Conservation (phyloP, 139 green algal species). For the Closterium sp. region DNA sequence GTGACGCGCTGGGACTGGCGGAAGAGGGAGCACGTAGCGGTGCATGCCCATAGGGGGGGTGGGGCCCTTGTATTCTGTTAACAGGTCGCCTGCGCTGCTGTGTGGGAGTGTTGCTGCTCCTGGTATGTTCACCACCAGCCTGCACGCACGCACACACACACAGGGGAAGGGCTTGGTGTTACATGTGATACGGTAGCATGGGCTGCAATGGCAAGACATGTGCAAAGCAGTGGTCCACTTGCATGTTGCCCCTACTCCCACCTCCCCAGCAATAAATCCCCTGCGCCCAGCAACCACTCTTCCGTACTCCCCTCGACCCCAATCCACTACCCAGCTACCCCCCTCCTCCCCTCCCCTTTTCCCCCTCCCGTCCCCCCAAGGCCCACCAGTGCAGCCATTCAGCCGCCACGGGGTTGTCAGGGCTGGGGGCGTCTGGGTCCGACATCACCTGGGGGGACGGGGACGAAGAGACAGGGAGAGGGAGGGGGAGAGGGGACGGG, state of each 20-base stretch:
- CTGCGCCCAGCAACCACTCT: too few species aligned
- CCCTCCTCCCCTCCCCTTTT: too few species aligned
- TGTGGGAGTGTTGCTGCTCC: not conserved
- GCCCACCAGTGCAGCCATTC: constrained; percentile 48
- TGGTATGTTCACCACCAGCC: not conserved
- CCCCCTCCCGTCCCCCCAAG: too few species aligned
- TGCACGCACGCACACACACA: not conserved
- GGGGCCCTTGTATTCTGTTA: constrained; percentile 32
- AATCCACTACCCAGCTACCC: too few species aligned
- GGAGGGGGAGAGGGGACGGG: too few species aligned
- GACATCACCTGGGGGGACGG: constrained; percentile 34
- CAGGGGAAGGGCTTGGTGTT: too few species aligned
- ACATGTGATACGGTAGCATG: too few species aligned
- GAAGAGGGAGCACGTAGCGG: constrained; percentile 44
- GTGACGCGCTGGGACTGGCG: not conserved
- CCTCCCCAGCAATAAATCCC: too few species aligned
- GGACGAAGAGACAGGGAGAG: not conserved
- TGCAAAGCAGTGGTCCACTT: too few species aligned
- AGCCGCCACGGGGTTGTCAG: not conserved
- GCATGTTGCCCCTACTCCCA: too few species aligned
- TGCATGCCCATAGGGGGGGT: constrained; percentile 36
- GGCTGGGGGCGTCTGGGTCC: constrained; percentile 47
- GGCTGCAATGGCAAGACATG: too few species aligned
- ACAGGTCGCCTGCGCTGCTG: constrained; percentile 5
- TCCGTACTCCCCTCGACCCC: too few species aligned